Conservation (phyloP, 371 early-diverging fungal species). For the Apophysomyces ossiformis region DNA sequence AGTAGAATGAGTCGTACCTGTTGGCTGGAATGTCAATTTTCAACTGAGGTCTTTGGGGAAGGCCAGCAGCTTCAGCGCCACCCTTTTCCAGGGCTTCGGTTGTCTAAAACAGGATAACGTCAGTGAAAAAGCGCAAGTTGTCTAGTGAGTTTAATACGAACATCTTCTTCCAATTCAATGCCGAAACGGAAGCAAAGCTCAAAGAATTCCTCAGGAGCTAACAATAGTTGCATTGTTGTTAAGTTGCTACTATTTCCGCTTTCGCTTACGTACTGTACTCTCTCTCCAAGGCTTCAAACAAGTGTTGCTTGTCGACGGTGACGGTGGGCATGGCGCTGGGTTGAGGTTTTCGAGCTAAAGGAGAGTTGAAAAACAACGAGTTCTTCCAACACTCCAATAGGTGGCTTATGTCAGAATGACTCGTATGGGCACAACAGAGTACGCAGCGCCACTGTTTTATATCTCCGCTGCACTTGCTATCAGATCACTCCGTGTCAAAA, state of each 20-base stretch:
- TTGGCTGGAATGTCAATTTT: constrained; percentile 99
- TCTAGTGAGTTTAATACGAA: constrained; percentile 40
- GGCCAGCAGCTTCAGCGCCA: constrained; percentile 65
- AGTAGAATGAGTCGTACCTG: constrained; percentile 64
- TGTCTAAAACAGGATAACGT: constrained; percentile 57
- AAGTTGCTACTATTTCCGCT: neutral
- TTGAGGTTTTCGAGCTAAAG: neutral
- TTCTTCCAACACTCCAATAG: neutral
- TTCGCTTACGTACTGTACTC: constrained; percentile 70
- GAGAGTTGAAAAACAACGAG: neutral
- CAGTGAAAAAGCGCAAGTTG: constrained; percentile 20
- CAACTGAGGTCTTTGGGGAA: constrained; percentile 82
- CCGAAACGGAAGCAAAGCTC: constrained; percentile 99
- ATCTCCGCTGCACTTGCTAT: too few relatives aligned
- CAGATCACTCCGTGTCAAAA: too few relatives aligned
- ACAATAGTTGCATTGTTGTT: neutral
- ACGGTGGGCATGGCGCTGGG: constrained; percentile 87
- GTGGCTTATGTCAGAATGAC: neutral
- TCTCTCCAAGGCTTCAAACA: constrained; percentile 83
- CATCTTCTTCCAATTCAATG: constrained; percentile 98
- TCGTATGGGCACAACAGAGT: too few relatives aligned
- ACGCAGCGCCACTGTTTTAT: too few relatives aligned
- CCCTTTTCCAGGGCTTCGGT: constrained; percentile 80
- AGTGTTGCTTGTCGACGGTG: constrained; percentile 87
- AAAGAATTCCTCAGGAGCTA: constrained; percentile 89